A percentile compares a stretch with the other conserved stretches of the same genome.
Evolutionary conservation across 371 early-diverging fungal species (phyloP).

Genomic region (Mucor plumbeus): DNA sequence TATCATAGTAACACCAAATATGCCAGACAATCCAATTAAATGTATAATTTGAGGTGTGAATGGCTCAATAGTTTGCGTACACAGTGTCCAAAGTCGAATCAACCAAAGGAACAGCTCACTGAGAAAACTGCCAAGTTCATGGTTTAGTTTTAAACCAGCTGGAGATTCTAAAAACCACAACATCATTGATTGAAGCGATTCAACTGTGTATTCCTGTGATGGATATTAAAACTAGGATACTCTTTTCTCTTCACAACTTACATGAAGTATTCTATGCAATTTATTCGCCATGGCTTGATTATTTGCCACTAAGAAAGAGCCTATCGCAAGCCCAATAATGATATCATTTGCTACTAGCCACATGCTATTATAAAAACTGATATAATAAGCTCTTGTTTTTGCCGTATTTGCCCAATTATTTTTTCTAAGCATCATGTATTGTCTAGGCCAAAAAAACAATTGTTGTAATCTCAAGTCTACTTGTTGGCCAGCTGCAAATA

Average conservation of each 20-base stretch:
- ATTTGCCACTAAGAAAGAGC: conserved; percentile 73
- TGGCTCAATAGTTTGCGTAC: conserved; percentile 59
- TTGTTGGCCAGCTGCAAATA: conserved; percentile 77
- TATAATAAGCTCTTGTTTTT: conserved; percentile 80
- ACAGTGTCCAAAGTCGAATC: conserved; percentile 83
- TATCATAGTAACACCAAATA: conserved; percentile 86
- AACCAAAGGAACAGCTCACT: conserved; percentile 96
- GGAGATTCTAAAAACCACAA: conserved; percentile 94
- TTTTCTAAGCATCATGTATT: conserved; percentile 68
- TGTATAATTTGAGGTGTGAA: conserved; percentile 70
- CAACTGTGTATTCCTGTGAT: conserved; percentile 64
- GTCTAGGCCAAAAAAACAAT: conserved; percentile 83
- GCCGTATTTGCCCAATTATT: conserved; percentile 71
- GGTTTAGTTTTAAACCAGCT: conserved; percentile 95
- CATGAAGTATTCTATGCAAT: conserved; percentile 60
- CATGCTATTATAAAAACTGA: conserved; percentile 92
- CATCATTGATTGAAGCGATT: conserved; percentile 74
- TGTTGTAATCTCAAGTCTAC: conserved; percentile 82
- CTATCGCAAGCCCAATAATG: conserved; percentile 85
- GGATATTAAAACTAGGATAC: too few species aligned
- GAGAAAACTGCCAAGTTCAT: conserved; percentile 85
- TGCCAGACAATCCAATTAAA: conserved; percentile 78
- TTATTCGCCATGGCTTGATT: conserved; percentile 60
- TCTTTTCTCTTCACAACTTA: conserved; percentile 27
- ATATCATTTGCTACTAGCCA: conserved; percentile 96